Conservation (phyloP, 176 grass and related monocot species). For the Oryza nivara region DNA sequence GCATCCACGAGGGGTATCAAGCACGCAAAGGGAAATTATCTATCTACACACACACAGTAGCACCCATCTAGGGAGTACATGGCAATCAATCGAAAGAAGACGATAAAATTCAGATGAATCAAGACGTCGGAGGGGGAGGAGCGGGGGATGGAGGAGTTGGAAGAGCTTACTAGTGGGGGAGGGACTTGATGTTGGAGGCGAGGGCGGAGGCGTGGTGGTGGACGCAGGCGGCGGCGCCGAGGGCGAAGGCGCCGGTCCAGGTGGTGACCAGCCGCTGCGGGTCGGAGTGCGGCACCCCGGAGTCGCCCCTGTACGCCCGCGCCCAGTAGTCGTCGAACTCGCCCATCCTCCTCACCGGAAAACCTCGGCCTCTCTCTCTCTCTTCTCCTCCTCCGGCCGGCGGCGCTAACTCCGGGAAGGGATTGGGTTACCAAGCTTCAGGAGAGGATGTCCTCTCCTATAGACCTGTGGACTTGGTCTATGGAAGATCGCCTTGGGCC, state of each 20-base stretch:
- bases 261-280: constrained; percentile 59
- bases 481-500: too few relatives aligned
- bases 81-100: not conserved
- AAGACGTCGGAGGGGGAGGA: too few relatives aligned
- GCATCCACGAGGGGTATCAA: not conserved
- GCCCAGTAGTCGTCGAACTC: constrained; percentile 82
- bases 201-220: constrained; percentile 63
- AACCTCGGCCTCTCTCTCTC: not conserved
- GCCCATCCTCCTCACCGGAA: constrained; percentile 19
- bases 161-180: constrained; percentile 23
- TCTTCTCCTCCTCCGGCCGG: constrained; percentile 17
- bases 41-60: too few relatives aligned
- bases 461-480: too few relatives aligned
- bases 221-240: constrained; percentile 75
- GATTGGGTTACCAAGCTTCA: not conserved
- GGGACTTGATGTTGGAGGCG: constrained; percentile 46
- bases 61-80: not conserved
- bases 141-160: not conserved
- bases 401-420: not conserved
- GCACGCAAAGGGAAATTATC: not conserved
- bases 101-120: not conserved
- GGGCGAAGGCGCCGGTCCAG: constrained; percentile 70
- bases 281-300: constrained; percentile 80
- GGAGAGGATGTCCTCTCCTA: too few relatives aligned
- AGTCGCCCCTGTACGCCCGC: constrained; percentile 75